Evolutionary conservation across 768 basidiomycete species (phyloP), one percentile per base, ranked within the genome.

Genomic region (Nevesoporus exiguus): DNA sequence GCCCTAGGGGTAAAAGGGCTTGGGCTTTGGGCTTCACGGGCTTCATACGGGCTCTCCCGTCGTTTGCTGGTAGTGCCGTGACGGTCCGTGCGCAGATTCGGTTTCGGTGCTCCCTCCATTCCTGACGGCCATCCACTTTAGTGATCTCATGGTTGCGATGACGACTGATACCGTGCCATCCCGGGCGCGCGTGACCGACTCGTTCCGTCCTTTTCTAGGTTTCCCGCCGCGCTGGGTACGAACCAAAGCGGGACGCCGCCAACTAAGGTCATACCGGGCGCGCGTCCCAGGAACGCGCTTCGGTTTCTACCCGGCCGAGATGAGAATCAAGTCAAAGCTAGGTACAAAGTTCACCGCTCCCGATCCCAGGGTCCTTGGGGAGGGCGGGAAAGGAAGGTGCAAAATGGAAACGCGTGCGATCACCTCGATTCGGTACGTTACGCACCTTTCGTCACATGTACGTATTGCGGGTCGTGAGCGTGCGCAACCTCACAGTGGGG

Each of bases 181-280:
- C 41, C 13, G 24, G 22, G 11, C 22, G 68, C 74, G 5, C 71
- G 66, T 22, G 71, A 71, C 55, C 65, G 49, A 9, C 39, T 39
- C 39, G 6, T 39, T 39, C 7, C 39, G 19, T 17, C 67, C 71
- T 48, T n/a, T n/a, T 41, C 25, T 46, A 21, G 47, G 39, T 40
- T 22, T 37, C 34, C 54, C n/a, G 46, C 44, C 33, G 31, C 24
- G 33, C 31, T 34, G 39, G 44, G 42, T 37, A 19, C n/a, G 6
- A 37, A 39, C 47, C 36, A n/a, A 49, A 39, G 19, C n/a, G 37
- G 47, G 8, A 33, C 22, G 19, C 41, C 30, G 48, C 49, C 58
- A 44, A 57, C 43, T 11, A 41, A 50, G 34, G 15, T 40, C 51
- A 15, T 50, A 46, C 56, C 44, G 25, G 53, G 46, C 17, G 46